A percentile compares a stretch with the other conserved stretches of the same genome.
Evolutionary conservation across 2,329 filamentous ascomycete species (phyloP).

Genomic region (Malbranchea zuffiana): DNA sequence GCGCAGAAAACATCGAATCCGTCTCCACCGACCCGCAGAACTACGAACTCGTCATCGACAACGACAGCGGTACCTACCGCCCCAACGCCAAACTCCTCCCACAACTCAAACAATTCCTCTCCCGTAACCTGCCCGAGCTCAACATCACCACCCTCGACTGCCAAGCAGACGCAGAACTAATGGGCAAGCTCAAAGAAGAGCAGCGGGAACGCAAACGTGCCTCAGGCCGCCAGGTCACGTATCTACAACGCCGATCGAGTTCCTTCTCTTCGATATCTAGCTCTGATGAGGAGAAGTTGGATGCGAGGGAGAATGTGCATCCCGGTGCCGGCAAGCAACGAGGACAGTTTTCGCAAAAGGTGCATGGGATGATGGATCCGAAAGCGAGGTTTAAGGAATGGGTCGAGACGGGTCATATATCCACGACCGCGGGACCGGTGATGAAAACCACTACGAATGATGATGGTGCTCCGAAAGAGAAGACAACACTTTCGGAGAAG

Average conservation of each 20-base stretch:
- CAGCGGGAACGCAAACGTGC: conserved; percentile 65
- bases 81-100: conserved; percentile 70
- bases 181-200: conserved; percentile 62
- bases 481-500: too few species aligned
- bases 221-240: conserved; percentile 43
- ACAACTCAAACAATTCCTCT: conserved; percentile 57
- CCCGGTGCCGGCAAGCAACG: neutral
- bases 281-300: conserved; percentile 48
- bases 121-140: conserved; percentile 64
- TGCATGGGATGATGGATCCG: conserved; percentile 9
- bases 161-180: conserved; percentile 56
- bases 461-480: too few species aligned
- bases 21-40: conserved; percentile 44
- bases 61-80: conserved; percentile 86
- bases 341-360: neutral
- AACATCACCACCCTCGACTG: conserved; percentile 65
- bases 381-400: conserved; percentile 12
- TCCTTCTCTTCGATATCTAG: conserved; percentile 39
- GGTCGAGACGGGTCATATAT: conserved; percentile 8
- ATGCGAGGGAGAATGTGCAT: conserved; percentile 9
- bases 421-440: too few species aligned
- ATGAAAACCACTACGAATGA: too few species aligned
- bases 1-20: conserved; percentile 34
- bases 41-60: conserved; percentile 89
- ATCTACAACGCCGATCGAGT: conserved; percentile 38